Evolutionary conservation across 805 yeast genomes (phyloP), one percentile per base, ranked within the genome.

Genomic region (Metschnikowia noctiluminum): DNA sequence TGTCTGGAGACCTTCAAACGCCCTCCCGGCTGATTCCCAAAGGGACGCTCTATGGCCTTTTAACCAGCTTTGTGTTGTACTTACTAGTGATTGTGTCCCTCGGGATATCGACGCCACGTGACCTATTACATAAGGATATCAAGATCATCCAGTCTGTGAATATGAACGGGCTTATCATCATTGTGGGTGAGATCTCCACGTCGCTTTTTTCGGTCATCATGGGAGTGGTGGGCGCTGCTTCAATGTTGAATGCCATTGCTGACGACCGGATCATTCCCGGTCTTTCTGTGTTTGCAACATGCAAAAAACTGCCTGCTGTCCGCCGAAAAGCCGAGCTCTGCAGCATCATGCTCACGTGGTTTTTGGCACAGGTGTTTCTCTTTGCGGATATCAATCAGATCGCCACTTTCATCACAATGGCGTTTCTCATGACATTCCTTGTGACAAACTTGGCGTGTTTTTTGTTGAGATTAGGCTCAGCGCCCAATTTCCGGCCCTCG

Each of bases 401-500:
- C 65, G 99, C 99, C 2, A 86, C 95, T 0, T 84, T 90, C 59
- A 92, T 94, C 52, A 92, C 98, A 1, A 90, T 95, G 97, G 96
- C 99, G 0, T 92, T 90, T 60, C 73, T 94, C 45, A 88, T 92
- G 94, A 94, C 99, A 0, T 94, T 94, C 60, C 85, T 92, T 42
- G 96, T 92, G 2, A 90, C 96, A 34, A 94, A 94, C 61, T 66
- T 92, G 53, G 98, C 99, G 2, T 95, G 99, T 64, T 90, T 92
- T 62, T 67, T 94, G 45, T 74, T 94, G 57, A 86, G 85, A 54
- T 70, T 94, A 6, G 92, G 97, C 0, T 81, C 96, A 0, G 99
- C 99, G 6, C 99, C 99, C n/a, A 94, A 95, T 64, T 94, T 94
- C 68, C 75, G 99, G 60, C 99, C 99, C 4, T 88, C 96, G 3